These are phyloP conservation scores for Acidomyces sp. DNA, from an alignment of 495 filamentous ascomycete species.

Conservation along the genomic window DNA sequence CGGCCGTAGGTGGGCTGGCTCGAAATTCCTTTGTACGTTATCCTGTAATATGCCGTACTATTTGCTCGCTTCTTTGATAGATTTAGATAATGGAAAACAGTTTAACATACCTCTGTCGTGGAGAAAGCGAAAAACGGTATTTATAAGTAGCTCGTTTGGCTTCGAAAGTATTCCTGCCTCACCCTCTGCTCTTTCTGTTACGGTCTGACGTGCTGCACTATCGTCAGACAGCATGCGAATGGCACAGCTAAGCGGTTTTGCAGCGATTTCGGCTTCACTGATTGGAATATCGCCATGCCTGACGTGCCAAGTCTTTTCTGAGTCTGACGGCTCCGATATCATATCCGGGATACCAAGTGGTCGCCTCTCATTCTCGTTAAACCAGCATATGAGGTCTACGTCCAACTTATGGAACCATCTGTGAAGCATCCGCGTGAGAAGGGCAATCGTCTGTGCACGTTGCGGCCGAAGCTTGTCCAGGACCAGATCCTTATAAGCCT, in stretches of 20 bases:
- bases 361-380: constrained; percentile 51
- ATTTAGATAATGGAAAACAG: no score
- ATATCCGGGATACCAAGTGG: constrained; percentile 47
- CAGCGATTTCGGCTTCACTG: not conserved
- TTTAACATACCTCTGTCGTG: constrained; percentile 75
- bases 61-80: no score
- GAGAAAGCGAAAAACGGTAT: constrained; percentile 75
- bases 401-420: constrained; percentile 66
- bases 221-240: constrained; percentile 38
- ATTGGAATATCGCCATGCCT: constrained; percentile 37
- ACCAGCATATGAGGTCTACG: constrained; percentile 72
- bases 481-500: constrained; percentile 70
- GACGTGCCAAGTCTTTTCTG: constrained; percentile 64
- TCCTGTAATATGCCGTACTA: no score
- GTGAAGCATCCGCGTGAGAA: constrained; percentile 65
- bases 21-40: no score
- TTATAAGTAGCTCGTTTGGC: constrained; percentile 54
- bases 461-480: constrained; percentile 55
- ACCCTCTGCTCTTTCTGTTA: constrained; percentile 29
- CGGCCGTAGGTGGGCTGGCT: no score
- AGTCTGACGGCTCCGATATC: constrained; percentile 44
- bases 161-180: not conserved
- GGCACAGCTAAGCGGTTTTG: not conserved
- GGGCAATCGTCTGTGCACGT: constrained; percentile 57
- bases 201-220: constrained; percentile 54